These are phyloP conservation scores for Xylaria sp. DNA, from an alignment of 2,329 filamentous ascomycete genomes.

Conservation along the genomic window DNA sequence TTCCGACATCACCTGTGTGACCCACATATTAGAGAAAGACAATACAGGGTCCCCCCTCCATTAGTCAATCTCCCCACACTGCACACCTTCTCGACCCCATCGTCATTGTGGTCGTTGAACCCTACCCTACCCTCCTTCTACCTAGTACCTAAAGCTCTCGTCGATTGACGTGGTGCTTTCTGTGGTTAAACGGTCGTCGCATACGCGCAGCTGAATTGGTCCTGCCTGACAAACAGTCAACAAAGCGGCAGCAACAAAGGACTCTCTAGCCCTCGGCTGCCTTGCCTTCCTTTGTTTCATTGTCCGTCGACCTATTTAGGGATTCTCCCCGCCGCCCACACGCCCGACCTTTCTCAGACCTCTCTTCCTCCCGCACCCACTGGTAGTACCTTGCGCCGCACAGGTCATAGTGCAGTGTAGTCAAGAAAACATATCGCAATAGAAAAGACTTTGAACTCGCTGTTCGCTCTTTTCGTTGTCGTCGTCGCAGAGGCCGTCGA, in stretches of 20 bases:
- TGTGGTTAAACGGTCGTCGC: conserved; percentile 32
- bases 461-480: conserved; percentile 35
- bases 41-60: conserved; percentile 4
- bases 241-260: conserved; percentile 41
- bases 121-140: conserved; percentile 17
- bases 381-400: conserved; percentile 43
- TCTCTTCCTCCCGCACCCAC: too few species aligned
- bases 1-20: conserved; percentile 19
- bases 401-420: conserved; percentile 51
- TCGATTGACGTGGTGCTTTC: conserved; percentile 18
- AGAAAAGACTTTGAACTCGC: conserved; percentile 43
- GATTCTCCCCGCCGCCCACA: conserved; percentile 40
- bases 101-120: conserved; percentile 13
- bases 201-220: conserved; percentile 28
- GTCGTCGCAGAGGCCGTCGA: conserved; percentile 46
- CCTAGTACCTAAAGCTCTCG: neutral
- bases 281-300: conserved; percentile 41
- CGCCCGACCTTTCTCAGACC: conserved; percentile 30
- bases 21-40: conserved; percentile 24
- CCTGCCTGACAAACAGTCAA: conserved; percentile 32
- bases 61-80: conserved; percentile 8
- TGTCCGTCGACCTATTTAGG: conserved; percentile 40
- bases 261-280: conserved; percentile 23
- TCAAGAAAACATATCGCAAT: conserved; percentile 44
- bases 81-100: conserved; percentile 17